Evolutionary conservation across 805 yeast species (phyloP), one percentile per base, ranked within the genome.

Genomic region (Yarrowia bubula): DNA sequence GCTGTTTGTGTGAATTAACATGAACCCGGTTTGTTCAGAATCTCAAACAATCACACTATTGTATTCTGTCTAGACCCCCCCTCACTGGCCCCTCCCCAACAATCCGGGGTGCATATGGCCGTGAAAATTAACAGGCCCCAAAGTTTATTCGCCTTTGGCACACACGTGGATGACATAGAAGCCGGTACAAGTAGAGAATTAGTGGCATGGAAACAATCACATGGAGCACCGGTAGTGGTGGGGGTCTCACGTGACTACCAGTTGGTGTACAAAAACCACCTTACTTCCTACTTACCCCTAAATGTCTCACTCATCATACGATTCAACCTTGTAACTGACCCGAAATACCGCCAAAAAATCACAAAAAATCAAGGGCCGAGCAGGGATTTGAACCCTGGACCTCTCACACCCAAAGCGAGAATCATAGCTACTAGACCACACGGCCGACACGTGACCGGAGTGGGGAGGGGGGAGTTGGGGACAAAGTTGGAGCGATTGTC

Each of bases 341-440:
- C 51, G 37, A 46, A 44, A 44, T 31, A 31, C 35, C 8, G 37
- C 48, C 14, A n/a, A n/a, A 31, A n/a, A 28, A n/a, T 18, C n/a
- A 10, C 13, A 32, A 48, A 48, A 48, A 35, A 35, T n/a, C n/a
- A 46, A 11, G 72, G 72, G 71, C 70, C 71, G 70, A 69, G 70
- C 72, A 60, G 71, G 71, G 72, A 69, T 69, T 70, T 68, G 71
- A 70, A 70, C 72, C 72, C 72, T 60, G 71, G 71, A 68, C 72
- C 71, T 68, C 71, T 69, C 70, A 70, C 71, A 64, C 71, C 71
- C 71, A 70, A 70, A 70, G 71, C 71, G 70, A 69, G 71, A 68
- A 70, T 70, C 71, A 70, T 70, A 70, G 71, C 69, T 68, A 58
- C 71, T 70, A 70, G 71, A 70, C 71, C 71, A 70, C 70, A 69